Base-by-base conservation (phyloP, 2,329 filamentous ascomycete species). In the Fusarium tricinctum region DNA sequence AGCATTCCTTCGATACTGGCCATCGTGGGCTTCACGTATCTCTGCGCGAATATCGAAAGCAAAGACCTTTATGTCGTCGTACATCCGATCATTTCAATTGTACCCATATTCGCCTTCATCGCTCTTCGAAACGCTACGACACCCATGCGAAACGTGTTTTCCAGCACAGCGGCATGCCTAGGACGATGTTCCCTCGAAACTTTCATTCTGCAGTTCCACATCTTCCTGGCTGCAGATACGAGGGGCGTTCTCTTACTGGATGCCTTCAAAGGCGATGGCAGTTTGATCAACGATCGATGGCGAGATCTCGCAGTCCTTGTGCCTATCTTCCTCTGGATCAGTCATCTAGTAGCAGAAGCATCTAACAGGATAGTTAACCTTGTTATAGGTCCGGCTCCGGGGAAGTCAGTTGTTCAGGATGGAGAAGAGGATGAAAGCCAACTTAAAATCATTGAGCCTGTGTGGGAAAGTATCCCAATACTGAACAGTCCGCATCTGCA, bases 211-310 rank as follows among this genome's bases (percentile, higher is more conserved):
- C 86, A 89, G 67, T 85, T 85, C 72, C 89, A 91, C 73, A 80
- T 89, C 53, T 88, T 86, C 83, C 82, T 90, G 10, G 86, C 86
- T 3, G 86, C 83, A 4, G 86, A 90, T 69, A 84, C 85, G 3
- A 84, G 81, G 32, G 86, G 84, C 0, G 68, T 86, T 6, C 79
- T 90, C 9, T 66, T 75, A 8, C 42, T 76, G 13, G 74, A 73
- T 15, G 28, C 59, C 8, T 74, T 75, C 65, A 66, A 70, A 5
- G 69, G 68, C 3, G 70, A 75, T 22, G 72, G 70, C 17, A 73
- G 61, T 28, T 58, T 76, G 0, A 42, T 75, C 10, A 28, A 38
- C 2, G 74, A 76, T 20, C 70, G 75, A 6, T 75, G 74, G 74
- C 61, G 73, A 14, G 66, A 70, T 19, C 50, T 76, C 14, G 35